Base-by-base conservation (phyloP, 352 stramenopile genomes). In the Globisporangium radiosum region DNA sequence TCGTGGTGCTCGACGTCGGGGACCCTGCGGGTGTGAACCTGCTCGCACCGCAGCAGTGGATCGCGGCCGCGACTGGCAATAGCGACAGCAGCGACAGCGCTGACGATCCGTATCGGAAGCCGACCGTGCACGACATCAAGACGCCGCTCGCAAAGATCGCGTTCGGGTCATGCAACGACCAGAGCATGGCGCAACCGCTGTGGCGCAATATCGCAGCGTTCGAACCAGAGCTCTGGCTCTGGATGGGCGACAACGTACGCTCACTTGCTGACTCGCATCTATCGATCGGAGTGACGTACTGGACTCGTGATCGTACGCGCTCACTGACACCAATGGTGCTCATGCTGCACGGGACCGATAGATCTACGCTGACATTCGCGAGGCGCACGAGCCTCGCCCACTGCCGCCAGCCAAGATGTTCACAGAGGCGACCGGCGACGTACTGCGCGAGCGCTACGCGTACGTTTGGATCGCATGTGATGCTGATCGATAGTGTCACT, bases 161-260 rank as follows among this genome's bases (percentile, higher is more conserved):
- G 37, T 95, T 95, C 66, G 85, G 83, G 45, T 95, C 85, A 11
- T 95, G 85, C 78, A 95, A 92, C 52, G 82, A 95, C 54, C 85
- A 95, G 69, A 86, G 81, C 70, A 86, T 92, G 53, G 69, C 73
- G 40, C 83, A 95, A 66, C 82, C 84, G 37, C 70, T 95, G 60
- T 95, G 85, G 85, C 39, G 60, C 8, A 70, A 67, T 33, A 93
- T 95, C 52, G 65, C 67, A 9, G 64, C 63, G 3, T 71, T 89
- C 47, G 52, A 87, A 10, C 80, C 82, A 1, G 76, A 95, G 37
- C 67, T 93, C 11, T 95, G 81, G 81, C 38, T 95, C 62, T 95
- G 85, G 85, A 90, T 95, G 78, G 85, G 85, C 64, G 85, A 95
- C 70, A 94, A 92, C 52, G 84, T 94, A 56, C 59, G 63, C 65